phyloP scores from a whole-genome alignment of 345 rosid species.

The Bruguiera gymnorhiza region DNA sequence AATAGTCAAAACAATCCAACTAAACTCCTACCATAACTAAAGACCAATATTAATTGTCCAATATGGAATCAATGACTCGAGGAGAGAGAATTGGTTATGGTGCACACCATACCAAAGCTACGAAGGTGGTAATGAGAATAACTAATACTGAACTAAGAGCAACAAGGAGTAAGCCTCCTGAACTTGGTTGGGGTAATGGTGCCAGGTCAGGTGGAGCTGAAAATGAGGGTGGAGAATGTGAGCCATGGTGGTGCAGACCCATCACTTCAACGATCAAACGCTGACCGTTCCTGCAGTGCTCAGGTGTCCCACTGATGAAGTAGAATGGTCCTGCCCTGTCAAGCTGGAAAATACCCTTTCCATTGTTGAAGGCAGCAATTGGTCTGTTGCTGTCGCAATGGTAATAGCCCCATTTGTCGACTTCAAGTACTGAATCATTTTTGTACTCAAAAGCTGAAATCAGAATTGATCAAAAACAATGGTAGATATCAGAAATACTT shows the following conservation, averaged over 20 bases:
- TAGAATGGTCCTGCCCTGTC: conserved; percentile 69
- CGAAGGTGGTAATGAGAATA: conserved; percentile 13
- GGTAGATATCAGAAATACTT: neutral
- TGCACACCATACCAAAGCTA: conserved; percentile 16
- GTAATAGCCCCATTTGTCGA: conserved; percentile 70
- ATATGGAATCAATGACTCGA: too few species aligned
- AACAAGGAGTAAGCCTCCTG: conserved; percentile 20
- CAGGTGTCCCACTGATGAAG: conserved; percentile 56
- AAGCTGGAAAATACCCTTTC: conserved; percentile 50
- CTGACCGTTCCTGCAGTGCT: conserved; percentile 66
- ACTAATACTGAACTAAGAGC: conserved; percentile 12
- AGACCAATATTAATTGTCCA: too few species aligned
- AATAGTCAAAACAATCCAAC: too few species aligned
- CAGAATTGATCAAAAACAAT: neutral
- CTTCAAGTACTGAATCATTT: conserved; percentile 67
- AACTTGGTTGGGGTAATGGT: conserved; percentile 37
- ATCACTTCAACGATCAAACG: conserved; percentile 62
- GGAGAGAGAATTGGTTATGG: neutral
- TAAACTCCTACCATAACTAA: too few species aligned
- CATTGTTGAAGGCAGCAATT: conserved; percentile 47
- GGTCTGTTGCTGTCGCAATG: conserved; percentile 60
- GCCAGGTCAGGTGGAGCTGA: conserved; percentile 38
- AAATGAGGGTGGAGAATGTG: conserved; percentile 20
- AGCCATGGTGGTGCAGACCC: conserved; percentile 34
- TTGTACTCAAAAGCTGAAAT: conserved; percentile 58